Evolutionary conservation across 371 early-diverging fungal species (phyloP), one percentile per base, ranked within the genome.

Genomic region (Chytridiales sp.): DNA sequence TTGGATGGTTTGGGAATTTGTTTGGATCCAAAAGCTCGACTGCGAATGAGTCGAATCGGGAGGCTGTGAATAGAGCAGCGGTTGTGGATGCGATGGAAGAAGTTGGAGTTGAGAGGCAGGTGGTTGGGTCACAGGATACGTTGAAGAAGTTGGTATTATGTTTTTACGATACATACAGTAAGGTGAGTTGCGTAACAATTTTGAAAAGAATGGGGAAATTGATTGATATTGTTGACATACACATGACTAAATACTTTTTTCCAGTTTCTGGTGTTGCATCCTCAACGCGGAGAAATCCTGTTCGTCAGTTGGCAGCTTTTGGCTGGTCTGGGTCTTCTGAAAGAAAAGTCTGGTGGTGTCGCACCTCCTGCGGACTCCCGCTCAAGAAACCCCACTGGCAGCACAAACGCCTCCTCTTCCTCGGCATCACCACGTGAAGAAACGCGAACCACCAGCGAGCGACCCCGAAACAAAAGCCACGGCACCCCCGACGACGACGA

Each of bases 271-370:
- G 17, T 56, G n/a, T 24, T 56, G 4, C 38, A 56, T 24, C 56
- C 56, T 15, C 15, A 15, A 6, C 9, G 32, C n/a, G 44, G 44
- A 15, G 40, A 31, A 17, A 41, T 56, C 31, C 41, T 56, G 46
- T 56, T 46, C 44, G 56, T 30, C 21, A 17, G 26, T 46, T 43
- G 44, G 44, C 56, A 56, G 15, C 56, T 56, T 15, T 21, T 42
- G 11, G 5, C 8, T 5, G 6, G 6, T 22, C 50, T 50, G 8
- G 38, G 17, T 8, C 17, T 8, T 17, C 8, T 17, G 38, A 9
- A 8, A 8, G 38, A 38, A 9, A 8, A 38, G 38, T 17, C 17
- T 38, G 8, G 38, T n/a, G n/a, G n/a, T n/a, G n/a, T n/a, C n/a
- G n/a, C n/a, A n/a, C n/a, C n/a, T n/a, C n/a, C 38, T 38, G 11